These are phyloP conservation scores for Tephrocybe sp. DNA, from an alignment of 768 basidiomycete species.

Conservation along the genomic window DNA sequence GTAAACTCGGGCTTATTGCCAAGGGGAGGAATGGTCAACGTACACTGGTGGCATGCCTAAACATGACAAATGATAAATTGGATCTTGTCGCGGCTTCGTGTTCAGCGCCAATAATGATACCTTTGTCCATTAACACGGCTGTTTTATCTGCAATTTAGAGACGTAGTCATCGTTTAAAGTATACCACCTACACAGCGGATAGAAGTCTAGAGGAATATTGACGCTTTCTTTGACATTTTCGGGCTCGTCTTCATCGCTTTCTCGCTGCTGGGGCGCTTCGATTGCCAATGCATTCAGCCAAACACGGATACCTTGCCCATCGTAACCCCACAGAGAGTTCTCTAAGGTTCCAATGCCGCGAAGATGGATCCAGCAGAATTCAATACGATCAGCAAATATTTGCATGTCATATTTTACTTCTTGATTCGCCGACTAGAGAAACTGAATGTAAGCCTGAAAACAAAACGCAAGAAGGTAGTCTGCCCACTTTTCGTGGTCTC, in stretches of 20 bases:
- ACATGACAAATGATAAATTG: conserved; percentile 86
- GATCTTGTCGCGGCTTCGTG: conserved; percentile 77
- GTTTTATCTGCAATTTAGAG: conserved; percentile 11
- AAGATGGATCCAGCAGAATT: conserved; percentile 98
- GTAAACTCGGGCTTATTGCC: not conserved
- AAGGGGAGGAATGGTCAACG: conserved; percentile 23
- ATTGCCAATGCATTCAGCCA: conserved; percentile 97
- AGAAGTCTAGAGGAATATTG: conserved; percentile 89
- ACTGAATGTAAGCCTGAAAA: not conserved
- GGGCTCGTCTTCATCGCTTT: conserved; percentile 28
- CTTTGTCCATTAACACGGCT: conserved; percentile 99
- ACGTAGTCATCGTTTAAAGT: not conserved
- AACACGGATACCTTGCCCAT: conserved; percentile 83
- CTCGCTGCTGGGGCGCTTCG: conserved; percentile 52
- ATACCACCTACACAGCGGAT: conserved; percentile 79
- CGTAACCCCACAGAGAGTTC: conserved; percentile 98
- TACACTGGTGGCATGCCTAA: conserved; percentile 89
- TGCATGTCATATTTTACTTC: conserved; percentile 98
- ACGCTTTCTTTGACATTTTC: conserved; percentile 88
- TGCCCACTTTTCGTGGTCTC: conserved; percentile 86
- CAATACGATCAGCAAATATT: conserved; percentile 93
- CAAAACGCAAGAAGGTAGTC: not conserved
- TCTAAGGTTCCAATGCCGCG: conserved; percentile 91
- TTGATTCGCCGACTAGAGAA: conserved; percentile 66
- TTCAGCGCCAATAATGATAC: conserved; percentile 95